These are phyloP conservation scores for Serendipita sp. DNA, from an alignment of 1,284 basidiomycete species.

Conservation along the genomic window DNA sequence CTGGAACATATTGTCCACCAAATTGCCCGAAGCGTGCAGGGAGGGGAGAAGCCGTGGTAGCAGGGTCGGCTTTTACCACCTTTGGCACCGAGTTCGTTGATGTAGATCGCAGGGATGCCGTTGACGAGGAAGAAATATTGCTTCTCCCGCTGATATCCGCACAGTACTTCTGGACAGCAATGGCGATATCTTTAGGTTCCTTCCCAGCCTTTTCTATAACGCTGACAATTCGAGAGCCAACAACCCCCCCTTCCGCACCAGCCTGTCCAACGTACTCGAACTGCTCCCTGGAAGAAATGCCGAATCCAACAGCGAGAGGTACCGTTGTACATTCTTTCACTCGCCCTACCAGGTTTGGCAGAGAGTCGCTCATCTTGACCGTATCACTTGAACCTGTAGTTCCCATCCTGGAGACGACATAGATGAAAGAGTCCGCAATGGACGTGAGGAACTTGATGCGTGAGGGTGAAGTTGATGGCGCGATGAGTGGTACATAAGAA, in stretches of 20 bases:
- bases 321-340: constrained; percentile 60
- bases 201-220: constrained; percentile 54
- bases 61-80: constrained; percentile 12
- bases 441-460: constrained; percentile 84
- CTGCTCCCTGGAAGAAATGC: constrained; percentile 85
- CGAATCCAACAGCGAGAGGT: constrained; percentile 92
- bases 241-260: constrained; percentile 89
- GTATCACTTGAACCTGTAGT: constrained; percentile 83
- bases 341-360: constrained; percentile 66
- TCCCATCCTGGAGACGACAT: constrained; percentile 97
- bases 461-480: constrained; percentile 78
- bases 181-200: constrained; percentile 34
- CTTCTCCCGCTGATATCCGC: constrained; percentile 37
- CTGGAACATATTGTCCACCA: constrained; percentile 95
- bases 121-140: not conserved
- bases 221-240: constrained; percentile 76
- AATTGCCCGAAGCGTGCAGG: constrained; percentile 87
- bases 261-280: constrained; percentile 73
- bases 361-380: constrained; percentile 55
- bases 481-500: constrained; percentile 93
- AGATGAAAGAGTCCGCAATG: constrained; percentile 96
- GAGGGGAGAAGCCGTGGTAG: constrained; percentile 28
- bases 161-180: constrained; percentile 65
- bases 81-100: constrained; percentile 14
- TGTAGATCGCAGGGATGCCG: not conserved